Evolutionary conservation across 2,329 filamentous ascomycete species (phyloP).

Genomic region (Sporothrix humicola): DNA sequence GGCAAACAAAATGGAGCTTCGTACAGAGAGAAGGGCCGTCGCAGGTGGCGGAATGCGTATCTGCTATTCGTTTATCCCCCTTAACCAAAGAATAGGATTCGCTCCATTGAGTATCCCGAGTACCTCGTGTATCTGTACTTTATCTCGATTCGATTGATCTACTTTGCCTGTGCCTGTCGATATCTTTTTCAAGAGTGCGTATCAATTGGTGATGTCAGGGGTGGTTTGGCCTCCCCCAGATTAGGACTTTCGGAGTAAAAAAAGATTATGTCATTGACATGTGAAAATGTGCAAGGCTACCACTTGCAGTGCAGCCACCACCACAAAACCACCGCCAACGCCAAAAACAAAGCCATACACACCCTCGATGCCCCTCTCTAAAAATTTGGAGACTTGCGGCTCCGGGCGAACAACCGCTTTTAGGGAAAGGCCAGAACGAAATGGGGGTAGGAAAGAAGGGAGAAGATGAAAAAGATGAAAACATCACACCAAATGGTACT

Average conservation of each 20-base stretch:
- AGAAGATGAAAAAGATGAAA: constrained; percentile 2
- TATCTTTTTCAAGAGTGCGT: background rate
- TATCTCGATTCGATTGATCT: background rate
- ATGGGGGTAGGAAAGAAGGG: background rate
- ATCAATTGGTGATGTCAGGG: constrained; percentile 17
- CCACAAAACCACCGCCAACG: background rate
- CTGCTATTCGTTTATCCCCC: background rate
- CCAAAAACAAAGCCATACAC: background rate
- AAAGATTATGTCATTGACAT: constrained; percentile 29
- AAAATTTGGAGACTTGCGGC: constrained; percentile 13
- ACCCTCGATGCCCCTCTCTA: background rate
- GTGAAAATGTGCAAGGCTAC: constrained; percentile 22
- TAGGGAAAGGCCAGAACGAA: constrained; percentile 6
- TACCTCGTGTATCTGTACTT: background rate
- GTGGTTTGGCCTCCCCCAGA: background rate
- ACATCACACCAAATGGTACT: background rate
- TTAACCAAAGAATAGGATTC: background rate
- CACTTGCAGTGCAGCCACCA: constrained; percentile 10
- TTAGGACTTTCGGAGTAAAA: background rate
- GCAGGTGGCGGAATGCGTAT: background rate
- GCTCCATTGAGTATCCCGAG: background rate
- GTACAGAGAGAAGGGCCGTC: background rate
- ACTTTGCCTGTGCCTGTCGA: constrained; percentile 8
- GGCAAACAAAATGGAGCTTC: constrained; percentile 23
- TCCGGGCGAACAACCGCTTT: constrained; percentile 9